Base-by-base conservation (phyloP, 306 rosid species). In the Abrus pulchellus region DNA sequence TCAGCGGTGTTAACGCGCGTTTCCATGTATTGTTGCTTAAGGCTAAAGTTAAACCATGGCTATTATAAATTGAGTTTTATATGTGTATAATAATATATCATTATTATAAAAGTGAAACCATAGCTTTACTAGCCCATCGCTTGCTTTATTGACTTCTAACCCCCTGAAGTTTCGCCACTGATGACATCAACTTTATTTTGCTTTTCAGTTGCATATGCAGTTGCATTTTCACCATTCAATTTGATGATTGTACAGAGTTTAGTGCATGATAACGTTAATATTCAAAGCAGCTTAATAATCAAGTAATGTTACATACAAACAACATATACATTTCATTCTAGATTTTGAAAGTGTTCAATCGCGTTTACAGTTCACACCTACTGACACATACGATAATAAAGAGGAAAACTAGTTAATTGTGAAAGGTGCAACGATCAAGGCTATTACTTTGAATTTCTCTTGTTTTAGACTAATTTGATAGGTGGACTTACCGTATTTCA, bases 1-100 rank as follows among this genome's bases (percentile, higher is more conserved):
- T 83, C 78, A 77, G 89, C 64, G 89, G 83, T 48, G 75, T 80
- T 76, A 45, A 76, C 89, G 89, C 79, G 83, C 13, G 64, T 68
- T 77, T 14, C 62, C 5, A 59, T 68, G 67, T 64, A 32, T 61
- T 1, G 54, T 64, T 77, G 78, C 85, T 81, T 77, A 81, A 77
- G 62, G 49, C 38, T 81, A 12, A 74, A 81, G 83, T 54, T 5
- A 63, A 29, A 60, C 8, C 36, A 7, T 75, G 59, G 27, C 68
- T 66, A 28, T 38, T 60, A 13, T 9, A 28, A 45, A 44, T 33
- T 69, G 13, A 68, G 60, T 68, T 76, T 3, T 76, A 20, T 55
- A 57, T 34, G 20, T 63, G 7, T 61, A 11, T 13, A 9, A 9
- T 45, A 48, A 54, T 5, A 34, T 10, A 49, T 14, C 64, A 74